These are phyloP conservation scores for Kazachstania bromeliacearum DNA, from an alignment of 805 yeast genomes.

Conservation along the genomic window DNA sequence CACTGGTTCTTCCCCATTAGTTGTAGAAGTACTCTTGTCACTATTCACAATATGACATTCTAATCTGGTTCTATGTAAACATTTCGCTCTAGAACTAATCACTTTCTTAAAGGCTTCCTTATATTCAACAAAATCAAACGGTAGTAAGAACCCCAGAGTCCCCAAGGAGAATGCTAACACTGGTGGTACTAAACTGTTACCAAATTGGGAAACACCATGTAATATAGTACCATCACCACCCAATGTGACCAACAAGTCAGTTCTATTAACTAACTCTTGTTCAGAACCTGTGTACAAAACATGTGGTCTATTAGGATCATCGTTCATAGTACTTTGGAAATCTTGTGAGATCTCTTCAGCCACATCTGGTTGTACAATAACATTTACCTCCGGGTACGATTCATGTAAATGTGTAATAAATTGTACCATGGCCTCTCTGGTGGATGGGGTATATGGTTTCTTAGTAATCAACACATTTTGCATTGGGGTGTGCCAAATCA, in stretches of 20 bases:
- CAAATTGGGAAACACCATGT: conserved; percentile 72
- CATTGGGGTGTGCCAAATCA: conserved; percentile 65
- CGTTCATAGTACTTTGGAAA: conserved; percentile 17
- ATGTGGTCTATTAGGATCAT: conserved; percentile 29
- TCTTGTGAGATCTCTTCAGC: conserved; percentile 51
- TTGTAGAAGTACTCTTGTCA: neutral
- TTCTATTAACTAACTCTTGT: conserved; percentile 48
- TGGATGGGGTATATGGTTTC: conserved; percentile 68
- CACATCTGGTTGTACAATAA: conserved; percentile 67
- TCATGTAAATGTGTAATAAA: conserved; percentile 54
- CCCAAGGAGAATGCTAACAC: conserved; percentile 84
- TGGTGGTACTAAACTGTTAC: conserved; percentile 71
- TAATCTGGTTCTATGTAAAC: conserved; percentile 66
- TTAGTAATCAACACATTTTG: conserved; percentile 72
- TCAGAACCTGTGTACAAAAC: conserved; percentile 49
- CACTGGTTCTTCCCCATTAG: conserved; percentile 1
- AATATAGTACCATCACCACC: conserved; percentile 97
- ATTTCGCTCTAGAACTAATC: conserved; percentile 57
- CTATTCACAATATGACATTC: conserved; percentile 57
- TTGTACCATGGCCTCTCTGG: conserved; percentile 53
- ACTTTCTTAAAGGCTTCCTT: conserved; percentile 54
- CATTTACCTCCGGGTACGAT: conserved; percentile 61
- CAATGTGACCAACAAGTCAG: conserved; percentile 74
- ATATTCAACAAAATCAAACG: conserved; percentile 67
- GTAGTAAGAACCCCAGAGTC: conserved; percentile 79